These are phyloP conservation scores for Trichophyton verrucosum DNA, from an alignment of 2,329 filamentous ascomycete species.

Conservation along the genomic window DNA sequence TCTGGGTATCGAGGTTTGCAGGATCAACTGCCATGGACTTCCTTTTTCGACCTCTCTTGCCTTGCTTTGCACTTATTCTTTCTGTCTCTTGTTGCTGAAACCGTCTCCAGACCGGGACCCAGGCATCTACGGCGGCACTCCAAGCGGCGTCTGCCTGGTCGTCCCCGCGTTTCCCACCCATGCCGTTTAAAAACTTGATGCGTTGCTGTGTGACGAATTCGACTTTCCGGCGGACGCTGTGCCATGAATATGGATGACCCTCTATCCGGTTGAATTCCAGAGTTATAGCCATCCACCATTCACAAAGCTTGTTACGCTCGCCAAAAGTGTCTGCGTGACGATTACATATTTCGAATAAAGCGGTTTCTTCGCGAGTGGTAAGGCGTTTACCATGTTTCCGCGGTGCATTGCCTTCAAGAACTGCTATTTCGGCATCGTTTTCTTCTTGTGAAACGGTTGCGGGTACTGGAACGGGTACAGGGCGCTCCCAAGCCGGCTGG, in stretches of 20 bases:
- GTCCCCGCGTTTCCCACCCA: conserved; percentile 20
- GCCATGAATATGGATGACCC: conserved; percentile 32
- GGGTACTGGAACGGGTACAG: neutral
- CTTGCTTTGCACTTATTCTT: conserved; percentile 29
- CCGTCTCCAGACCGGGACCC: conserved; percentile 31
- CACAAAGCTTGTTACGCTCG: conserved; percentile 30
- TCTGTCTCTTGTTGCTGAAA: conserved; percentile 28
- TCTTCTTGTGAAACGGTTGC: conserved; percentile 2
- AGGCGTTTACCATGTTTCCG: conserved; percentile 28
- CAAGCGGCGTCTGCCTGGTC: conserved; percentile 28
- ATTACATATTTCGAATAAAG: conserved; percentile 31
- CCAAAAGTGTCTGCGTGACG: conserved; percentile 27
- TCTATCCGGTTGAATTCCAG: conserved; percentile 27
- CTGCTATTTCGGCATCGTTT: conserved; percentile 10
- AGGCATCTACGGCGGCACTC: conserved; percentile 28
- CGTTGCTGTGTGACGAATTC: conserved; percentile 31
- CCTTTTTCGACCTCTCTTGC: conserved; percentile 19
- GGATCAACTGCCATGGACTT: conserved; percentile 11
- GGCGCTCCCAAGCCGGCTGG: neutral
- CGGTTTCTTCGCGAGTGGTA: conserved; percentile 30
- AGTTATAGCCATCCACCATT: conserved; percentile 32
- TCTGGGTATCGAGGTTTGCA: neutral
- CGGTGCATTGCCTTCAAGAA: conserved; percentile 8
- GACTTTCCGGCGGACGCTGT: conserved; percentile 32
- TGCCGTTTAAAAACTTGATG: conserved; percentile 28